phyloP scores from a whole-genome alignment of 305 asterid genomes.

The Rubia peregrina region DNA sequence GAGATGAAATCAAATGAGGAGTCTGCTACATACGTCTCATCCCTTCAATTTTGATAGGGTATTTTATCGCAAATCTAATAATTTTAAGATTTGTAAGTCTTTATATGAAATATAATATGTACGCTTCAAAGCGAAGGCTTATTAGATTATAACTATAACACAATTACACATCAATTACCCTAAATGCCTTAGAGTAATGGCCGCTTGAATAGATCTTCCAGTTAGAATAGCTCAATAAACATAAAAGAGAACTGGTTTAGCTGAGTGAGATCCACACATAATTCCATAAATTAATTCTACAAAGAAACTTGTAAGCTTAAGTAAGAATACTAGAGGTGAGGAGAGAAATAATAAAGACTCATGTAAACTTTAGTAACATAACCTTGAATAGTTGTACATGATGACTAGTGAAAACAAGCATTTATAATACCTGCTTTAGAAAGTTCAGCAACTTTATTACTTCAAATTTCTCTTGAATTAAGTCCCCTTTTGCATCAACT shows the following conservation, averaged over 20 bases:
- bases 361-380: neutral
- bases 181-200: neutral
- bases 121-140: neutral
- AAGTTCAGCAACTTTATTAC: constrained; percentile 86
- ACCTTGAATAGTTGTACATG: neutral
- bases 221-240: neutral
- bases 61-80: neutral
- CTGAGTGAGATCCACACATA: neutral
- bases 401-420: neutral
- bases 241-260: neutral
- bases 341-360: neutral
- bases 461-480: constrained; percentile 95
- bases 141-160: neutral
- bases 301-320: neutral
- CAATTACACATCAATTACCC: neutral
- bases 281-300: neutral
- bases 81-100: neutral
- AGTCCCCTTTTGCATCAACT: constrained; percentile 93
- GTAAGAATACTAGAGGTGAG: no score
- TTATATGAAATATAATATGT: neutral
- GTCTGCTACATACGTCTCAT: neutral
- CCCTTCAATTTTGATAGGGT: neutral
- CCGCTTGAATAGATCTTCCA: neutral
- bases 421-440: constrained; percentile 72
- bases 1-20: neutral